Base-by-base conservation (phyloP, 805 yeast genomes). In the Yarrowia hollandica region DNA sequence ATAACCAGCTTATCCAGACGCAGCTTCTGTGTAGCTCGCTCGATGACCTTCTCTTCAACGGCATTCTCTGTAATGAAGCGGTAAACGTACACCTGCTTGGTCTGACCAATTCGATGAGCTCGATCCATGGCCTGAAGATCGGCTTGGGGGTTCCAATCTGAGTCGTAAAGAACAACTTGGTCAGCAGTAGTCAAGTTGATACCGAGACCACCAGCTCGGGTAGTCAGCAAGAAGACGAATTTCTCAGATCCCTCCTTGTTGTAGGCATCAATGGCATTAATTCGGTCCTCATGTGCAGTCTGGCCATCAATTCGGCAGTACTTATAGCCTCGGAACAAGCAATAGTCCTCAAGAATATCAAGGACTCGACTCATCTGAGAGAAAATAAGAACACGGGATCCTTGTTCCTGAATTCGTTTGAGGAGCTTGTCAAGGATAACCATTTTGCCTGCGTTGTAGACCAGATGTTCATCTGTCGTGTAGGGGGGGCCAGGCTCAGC, bases 401-500 rank as follows among this genome's bases (percentile, higher is more conserved):
- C 98, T 60, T 88, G 84, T 31, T 75, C 77, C 65, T 85, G 81
- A 71, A 89, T 75, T 64, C 86, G 84, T 64, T 82, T 82, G 64
- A 92, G 73, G 66, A 91, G 76, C 70, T 90, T 90, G 69, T 91
- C 98, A 59, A 91, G 74, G 34, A 91, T 88, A 57, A 89, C 79
- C 96, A 91, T 89, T 69, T 91, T 91, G 21, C 96, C 96, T 1
- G 96, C 79, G 70, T 91, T 92, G 73, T 69, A 83, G 16, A 91
- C 86, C 62, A 92, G 77, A 72, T 92, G 97, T 70, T 91, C 97
- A 70, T 90, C 97, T 0, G 96, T 91, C 1, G 97, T 91, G 69
- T 79, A 92, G 0, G 98, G 98, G 1, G 98, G 98, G 8, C 98
- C 98, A 0, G 97, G 98, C 71, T 91, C 98, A 0, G 98, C 99